A percentile compares a stretch with the other conserved stretches of the same genome.
These are phyloP conservation scores for Hyphopichia fennica DNA, from an alignment of 1,139 yeast species.

Conservation along the genomic window DNA sequence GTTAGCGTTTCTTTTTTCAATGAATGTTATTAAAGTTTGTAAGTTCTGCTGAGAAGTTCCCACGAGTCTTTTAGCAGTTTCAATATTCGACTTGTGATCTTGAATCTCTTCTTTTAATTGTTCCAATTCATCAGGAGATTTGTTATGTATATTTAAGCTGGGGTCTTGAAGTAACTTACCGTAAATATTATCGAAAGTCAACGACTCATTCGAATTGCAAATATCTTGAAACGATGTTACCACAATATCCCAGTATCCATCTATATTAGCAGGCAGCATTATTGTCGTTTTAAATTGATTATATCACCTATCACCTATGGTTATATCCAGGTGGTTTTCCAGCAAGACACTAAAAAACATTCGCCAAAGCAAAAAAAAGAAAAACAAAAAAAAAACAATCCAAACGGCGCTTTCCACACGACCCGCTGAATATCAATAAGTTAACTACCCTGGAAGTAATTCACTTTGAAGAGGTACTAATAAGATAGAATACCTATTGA, in stretches of 20 bases:
- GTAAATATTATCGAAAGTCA: slow-evolving; percentile 49
- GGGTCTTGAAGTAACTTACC: slow-evolving; percentile 23
- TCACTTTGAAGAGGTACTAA: too few species aligned
- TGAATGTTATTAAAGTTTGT: slow-evolving; percentile 28
- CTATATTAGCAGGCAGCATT: slow-evolving; percentile 26
- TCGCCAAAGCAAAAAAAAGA: not conserved
- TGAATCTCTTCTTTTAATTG: slow-evolving; percentile 39
- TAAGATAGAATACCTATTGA: too few species aligned
- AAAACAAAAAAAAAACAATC: not conserved
- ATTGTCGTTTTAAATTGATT: not conserved
- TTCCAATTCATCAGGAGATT: slow-evolving; percentile 38
- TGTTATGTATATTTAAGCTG: slow-evolving; percentile 14
- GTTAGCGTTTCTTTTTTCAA: slow-evolving; percentile 15
- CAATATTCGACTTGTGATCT: slow-evolving; percentile 58
- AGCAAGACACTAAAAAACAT: too few species aligned
- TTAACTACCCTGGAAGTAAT: too few species aligned
- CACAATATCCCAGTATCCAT: slow-evolving; percentile 69
- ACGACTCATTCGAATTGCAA: slow-evolving; percentile 58
- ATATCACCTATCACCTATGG: too few species aligned
- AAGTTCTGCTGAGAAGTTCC: slow-evolving; percentile 43
- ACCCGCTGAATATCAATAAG: too few species aligned
- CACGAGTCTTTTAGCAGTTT: slow-evolving; percentile 51
- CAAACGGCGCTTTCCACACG: not conserved
- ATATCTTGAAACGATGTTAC: slow-evolving; percentile 67
- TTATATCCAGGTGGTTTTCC: too few species aligned